Evolutionary conservation across 352 stramenopile genomes (phyloP).

Genomic region (Phytophthora fragariaefolia): DNA sequence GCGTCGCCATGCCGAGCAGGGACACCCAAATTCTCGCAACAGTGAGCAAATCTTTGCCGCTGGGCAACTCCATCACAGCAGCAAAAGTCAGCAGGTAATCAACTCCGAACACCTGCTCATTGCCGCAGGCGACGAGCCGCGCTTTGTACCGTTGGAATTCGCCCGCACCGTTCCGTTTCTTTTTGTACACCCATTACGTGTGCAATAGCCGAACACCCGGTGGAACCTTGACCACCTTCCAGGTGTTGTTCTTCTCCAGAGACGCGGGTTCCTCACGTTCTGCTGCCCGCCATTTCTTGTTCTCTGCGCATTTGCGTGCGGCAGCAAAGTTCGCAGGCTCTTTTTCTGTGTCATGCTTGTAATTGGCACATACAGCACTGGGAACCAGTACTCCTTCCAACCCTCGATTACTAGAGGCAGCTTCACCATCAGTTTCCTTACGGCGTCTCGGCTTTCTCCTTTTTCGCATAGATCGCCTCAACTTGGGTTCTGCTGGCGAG

Average conservation of each 20-base stretch:
- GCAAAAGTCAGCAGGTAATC: conserved; percentile 21
- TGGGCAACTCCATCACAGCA: conserved; percentile 39
- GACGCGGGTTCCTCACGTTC: neutral
- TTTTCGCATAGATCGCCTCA: neutral
- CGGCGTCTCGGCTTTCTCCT: neutral
- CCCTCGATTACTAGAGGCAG: neutral
- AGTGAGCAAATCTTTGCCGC: conserved; percentile 25
- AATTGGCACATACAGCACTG: neutral
- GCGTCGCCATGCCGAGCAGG: conserved; percentile 37
- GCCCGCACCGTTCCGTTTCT: conserved; percentile 17
- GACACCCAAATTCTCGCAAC: conserved; percentile 27
- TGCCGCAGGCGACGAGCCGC: too few relatives aligned
- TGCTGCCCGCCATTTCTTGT: neutral
- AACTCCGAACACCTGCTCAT: conserved; percentile 13
- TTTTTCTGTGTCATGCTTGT: neutral
- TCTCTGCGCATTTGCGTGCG: neutral
- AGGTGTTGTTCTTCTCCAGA: neutral
- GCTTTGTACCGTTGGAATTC: conserved; percentile 32
- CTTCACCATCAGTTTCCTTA: neutral
- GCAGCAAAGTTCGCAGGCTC: neutral
- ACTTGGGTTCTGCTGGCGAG: neutral
- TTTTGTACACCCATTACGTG: conserved; percentile 43
- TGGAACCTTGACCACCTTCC: neutral
- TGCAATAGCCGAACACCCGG: conserved; percentile 10
- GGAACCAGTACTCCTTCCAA: neutral